Evolutionary conservation across 2,329 filamentous ascomycete genomes (phyloP), one percentile per base, ranked within the genome.

Genomic region (Botrytis aclada): DNA sequence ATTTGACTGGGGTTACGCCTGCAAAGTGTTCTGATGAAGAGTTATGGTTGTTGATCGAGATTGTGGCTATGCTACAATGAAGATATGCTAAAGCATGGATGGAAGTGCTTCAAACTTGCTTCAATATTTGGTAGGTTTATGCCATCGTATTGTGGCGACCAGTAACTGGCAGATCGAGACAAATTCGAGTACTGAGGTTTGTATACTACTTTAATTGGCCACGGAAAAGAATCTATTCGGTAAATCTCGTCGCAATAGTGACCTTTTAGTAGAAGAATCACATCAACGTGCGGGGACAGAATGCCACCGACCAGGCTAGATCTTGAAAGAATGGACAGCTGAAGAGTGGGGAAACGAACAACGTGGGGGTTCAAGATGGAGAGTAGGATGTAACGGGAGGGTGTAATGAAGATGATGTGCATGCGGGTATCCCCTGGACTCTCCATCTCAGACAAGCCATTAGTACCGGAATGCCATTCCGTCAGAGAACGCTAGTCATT

Each of bases 401-500:
- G 16, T 54, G 6, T 29, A 69, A 32, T 43, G 65, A 54, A 66
- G 64, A 54, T 56, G n/a, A 41, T 37, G 65, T 56, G 65, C 65
- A 32, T 41, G 39, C n/a, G 37, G 37, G 22, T 41, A 39, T n/a
- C 37, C 39, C 25, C 62, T 54, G 29, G 25, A 39, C 16, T 29
- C 16, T 39, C 64, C 45, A 67, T 29, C n/a, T 29, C 16, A 41
- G 34, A 56, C 51, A 56, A 56, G 65, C 65, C 47, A 56, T 7
- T n/a, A n/a, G 47, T 20, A 32, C 34, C 65, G 34, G n/a, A 29
- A 41, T 56, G n/a, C 47, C 14, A 34, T 18, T 47, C 43, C n/a
- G 47, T 32, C 12, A 6, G n/a, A 69, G 37, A 32, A 32, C n/a
- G 29, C 65, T n/a, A 2, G 47, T 12, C 14, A 25, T 29, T 43